Base-by-base conservation (phyloP, 1,284 basidiomycete species). In the Boletus coffeatus region DNA sequence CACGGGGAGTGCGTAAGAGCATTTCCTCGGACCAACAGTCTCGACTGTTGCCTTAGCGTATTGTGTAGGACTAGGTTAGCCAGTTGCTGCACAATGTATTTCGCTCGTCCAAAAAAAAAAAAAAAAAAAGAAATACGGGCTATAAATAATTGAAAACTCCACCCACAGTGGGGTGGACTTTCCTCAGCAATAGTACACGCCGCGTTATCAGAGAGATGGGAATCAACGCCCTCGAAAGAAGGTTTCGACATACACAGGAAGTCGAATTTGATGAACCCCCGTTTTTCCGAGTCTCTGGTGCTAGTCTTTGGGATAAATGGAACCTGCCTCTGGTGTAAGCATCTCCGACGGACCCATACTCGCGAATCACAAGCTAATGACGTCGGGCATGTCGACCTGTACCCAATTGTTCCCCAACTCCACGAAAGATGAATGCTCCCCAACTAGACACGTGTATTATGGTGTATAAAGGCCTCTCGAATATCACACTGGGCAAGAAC, bases 211-310 rank as follows among this genome's bases (percentile, higher is more conserved):
- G 14, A 36, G 32, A 61, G 41, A 64, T 4, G 21, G 57, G 37
- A 13, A 66, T 61, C 60, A 63, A 57, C 48, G 48, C 48, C 55
- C 59, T 61, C 14, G 50, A 56, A 48, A 61, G 4, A 53, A 29
- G 41, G 39, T 46, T 59, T 11, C 8, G 34, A 34, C 29, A 18
- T 43, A 48, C 10, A 14, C 14, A 36, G 13, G 41, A 5, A 41
- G 32, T 5, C 46, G 39, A 16, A 48, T 61, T 59, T 9, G 41
- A 58, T 56, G 18, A 58, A 60, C 11, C 52, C 34, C 5, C n/a
- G 53, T 65, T 25, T 34, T 34, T 32, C 21, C 21, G 21, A 21
- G 21, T 34, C 10, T 6, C 2, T 59, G 3, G 66, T 14, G 13
- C 7, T 10, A 36, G 46, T 41, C 3, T 58, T 8, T 29, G 37